Percentiles rank a stretch among this genome's conserved stretches.
These are phyloP conservation scores for Quillaja saponaria DNA, from an alignment of 306 rosid species.

Conservation along the genomic window DNA sequence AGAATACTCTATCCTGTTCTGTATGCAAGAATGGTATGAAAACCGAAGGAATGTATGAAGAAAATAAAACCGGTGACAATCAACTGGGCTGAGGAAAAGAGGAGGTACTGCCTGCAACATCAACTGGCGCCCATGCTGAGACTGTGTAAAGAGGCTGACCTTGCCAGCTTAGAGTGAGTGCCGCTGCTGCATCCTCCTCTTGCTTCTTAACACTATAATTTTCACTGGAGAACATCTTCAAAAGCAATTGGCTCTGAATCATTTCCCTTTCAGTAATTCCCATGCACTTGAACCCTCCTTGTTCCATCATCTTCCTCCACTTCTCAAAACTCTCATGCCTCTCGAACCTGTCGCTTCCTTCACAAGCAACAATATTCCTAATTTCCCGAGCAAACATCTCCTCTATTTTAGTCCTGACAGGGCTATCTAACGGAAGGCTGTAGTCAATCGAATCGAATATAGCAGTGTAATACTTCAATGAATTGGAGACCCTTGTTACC, in stretches of 20 bases:
- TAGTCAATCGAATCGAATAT: conserved; percentile 70
- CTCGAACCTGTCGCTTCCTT: conserved; percentile 80
- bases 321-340: conserved; percentile 75
- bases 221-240: conserved; percentile 72
- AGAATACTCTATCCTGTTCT: conserved; percentile 56
- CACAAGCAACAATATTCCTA: conserved; percentile 82
- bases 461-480: conserved; percentile 72
- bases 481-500: conserved; percentile 66
- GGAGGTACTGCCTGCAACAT: conserved; percentile 64
- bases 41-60: conserved; percentile 27
- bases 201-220: conserved; percentile 56
- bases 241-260: conserved; percentile 63
- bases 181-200: conserved; percentile 53
- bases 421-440: conserved; percentile 62
- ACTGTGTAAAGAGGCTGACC: conserved; percentile 78
- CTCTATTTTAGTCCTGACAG: conserved; percentile 62
- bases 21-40: conserved; percentile 32
- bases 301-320: conserved; percentile 84
- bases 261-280: conserved; percentile 64
- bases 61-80: conserved; percentile 18
- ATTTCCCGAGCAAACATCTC: conserved; percentile 82
- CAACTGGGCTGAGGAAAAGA: conserved; percentile 65
- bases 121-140: conserved; percentile 79
- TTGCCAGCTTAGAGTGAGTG: conserved; percentile 64
- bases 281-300: conserved; percentile 61